A percentile compares a stretch with the other conserved stretches of the same genome.
Conservation (phyloP, 495 filamentous ascomycete species). For the Annulohypoxylon bovei region DNA sequence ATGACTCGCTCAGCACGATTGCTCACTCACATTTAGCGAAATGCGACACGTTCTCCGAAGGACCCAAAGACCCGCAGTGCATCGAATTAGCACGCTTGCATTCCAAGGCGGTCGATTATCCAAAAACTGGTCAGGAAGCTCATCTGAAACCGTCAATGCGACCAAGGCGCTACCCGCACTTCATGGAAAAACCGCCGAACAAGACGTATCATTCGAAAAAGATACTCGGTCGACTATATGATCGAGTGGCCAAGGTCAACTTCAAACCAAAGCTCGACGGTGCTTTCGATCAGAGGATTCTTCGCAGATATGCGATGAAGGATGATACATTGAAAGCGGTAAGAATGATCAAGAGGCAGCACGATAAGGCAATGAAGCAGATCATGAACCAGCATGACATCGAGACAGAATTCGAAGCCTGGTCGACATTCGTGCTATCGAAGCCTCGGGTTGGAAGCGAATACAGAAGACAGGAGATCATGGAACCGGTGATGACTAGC, state of each 20-base stretch:
- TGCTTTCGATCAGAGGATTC: slow-evolving; percentile 81
- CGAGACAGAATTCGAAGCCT: slow-evolving; percentile 89
- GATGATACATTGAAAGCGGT: slow-evolving; percentile 66
- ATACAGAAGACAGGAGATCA: slow-evolving; percentile 87
- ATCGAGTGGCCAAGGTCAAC: slow-evolving; percentile 67
- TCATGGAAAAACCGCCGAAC: slow-evolving; percentile 79
- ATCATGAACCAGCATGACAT: slow-evolving; percentile 90
- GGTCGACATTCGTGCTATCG: slow-evolving; percentile 81
- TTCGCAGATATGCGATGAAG: slow-evolving; percentile 67
- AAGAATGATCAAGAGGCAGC: slow-evolving; percentile 73
- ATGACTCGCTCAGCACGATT: slow-evolving; percentile 81
- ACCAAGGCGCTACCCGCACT: slow-evolving; percentile 80
- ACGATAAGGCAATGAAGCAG: slow-evolving; percentile 79
- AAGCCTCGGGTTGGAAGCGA: slow-evolving; percentile 72
- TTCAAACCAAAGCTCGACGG: slow-evolving; percentile 75
- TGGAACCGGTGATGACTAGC: slow-evolving; percentile 69
- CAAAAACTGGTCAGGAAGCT: slow-evolving; percentile 86
- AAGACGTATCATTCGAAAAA: slow-evolving; percentile 72
- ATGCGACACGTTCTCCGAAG: slow-evolving; percentile 69
- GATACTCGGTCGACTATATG: slow-evolving; percentile 86
- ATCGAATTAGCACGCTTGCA: slow-evolving; percentile 81
- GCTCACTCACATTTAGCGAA: slow-evolving; percentile 85
- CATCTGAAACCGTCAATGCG: slow-evolving; percentile 68
- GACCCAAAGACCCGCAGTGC: slow-evolving; percentile 76
- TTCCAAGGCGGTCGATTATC: slow-evolving; percentile 91